Percentiles rank a stretch among this genome's conserved stretches.
Conservation (phyloP, 2,329 filamentous ascomycete species). For the Xylaria sp. region DNA sequence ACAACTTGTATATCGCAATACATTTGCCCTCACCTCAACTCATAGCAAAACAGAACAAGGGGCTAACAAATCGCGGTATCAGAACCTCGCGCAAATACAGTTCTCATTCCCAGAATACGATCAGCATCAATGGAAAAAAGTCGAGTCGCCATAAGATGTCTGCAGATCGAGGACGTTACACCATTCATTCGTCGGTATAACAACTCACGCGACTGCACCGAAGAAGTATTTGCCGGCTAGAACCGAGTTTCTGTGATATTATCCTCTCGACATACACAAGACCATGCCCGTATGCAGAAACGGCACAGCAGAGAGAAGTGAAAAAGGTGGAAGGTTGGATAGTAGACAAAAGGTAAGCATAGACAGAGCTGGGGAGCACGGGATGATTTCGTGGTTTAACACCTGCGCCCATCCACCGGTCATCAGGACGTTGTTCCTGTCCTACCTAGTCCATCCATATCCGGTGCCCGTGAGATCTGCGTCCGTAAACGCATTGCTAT, state of each 20-base stretch:
- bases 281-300: slow-evolving; percentile 7
- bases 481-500: background rate
- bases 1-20: too few species aligned
- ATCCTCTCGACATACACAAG: slow-evolving; percentile 18
- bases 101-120: too few species aligned
- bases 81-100: too few species aligned
- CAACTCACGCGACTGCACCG: background rate
- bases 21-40: too few species aligned
- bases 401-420: slow-evolving; percentile 8
- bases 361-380: slow-evolving; percentile 3
- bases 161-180: background rate
- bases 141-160: background rate
- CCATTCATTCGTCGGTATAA: background rate
- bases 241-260: slow-evolving; percentile 15
- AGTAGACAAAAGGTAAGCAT: slow-evolving; percentile 1
- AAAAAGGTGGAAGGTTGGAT: slow-evolving; percentile 1
- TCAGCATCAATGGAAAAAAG: background rate
- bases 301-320: background rate
- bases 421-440: slow-evolving; percentile 8
- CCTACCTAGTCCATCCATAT: slow-evolving; percentile 4
- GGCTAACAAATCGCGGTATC: too few species aligned
- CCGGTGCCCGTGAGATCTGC: background rate
- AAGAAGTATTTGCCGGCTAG: background rate
- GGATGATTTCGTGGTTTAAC: background rate
- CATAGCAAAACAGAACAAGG: too few species aligned